Conservation (phyloP, 1,284 basidiomycete genomes). For the Trametes versicolor region DNA sequence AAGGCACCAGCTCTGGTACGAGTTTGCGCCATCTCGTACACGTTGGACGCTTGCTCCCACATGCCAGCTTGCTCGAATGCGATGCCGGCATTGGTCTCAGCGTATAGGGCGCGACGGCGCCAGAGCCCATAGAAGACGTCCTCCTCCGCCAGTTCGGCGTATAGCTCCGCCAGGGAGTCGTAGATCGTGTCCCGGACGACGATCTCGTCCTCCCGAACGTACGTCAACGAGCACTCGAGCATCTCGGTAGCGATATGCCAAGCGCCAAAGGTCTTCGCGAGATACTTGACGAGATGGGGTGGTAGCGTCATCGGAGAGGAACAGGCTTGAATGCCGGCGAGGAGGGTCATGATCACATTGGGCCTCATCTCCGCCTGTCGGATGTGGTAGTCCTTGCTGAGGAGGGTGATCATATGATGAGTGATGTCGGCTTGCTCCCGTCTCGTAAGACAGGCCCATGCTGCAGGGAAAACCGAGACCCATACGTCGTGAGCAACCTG, state of each 20-base stretch:
- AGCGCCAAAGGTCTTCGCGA: constrained; percentile 95
- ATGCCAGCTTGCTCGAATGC: constrained; percentile 98
- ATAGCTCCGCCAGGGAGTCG: constrained; percentile 94
- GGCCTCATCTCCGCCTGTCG: constrained; percentile 92
- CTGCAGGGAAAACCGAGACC: constrained; percentile 91
- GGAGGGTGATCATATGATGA: constrained; percentile 88
- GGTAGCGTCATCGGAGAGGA: constrained; percentile 90
- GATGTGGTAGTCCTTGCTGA: constrained; percentile 94
- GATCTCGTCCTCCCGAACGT: constrained; percentile 84
- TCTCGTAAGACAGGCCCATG: constrained; percentile 88
- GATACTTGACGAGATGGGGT: constrained; percentile 95
- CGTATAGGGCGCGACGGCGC: constrained; percentile 88
- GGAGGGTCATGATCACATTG: constrained; percentile 93
- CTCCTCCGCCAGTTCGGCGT: constrained; percentile 95
- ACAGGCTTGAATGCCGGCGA: constrained; percentile 88
- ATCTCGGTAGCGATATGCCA: constrained; percentile 96
- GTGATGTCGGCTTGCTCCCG: constrained; percentile 92
- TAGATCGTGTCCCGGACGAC: constrained; percentile 86
- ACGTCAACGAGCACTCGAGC: constrained; percentile 81
- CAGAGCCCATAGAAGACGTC: constrained; percentile 99
- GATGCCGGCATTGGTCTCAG: constrained; percentile 93
- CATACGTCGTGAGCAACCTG: constrained; percentile 86
- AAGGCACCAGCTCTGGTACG: constrained; percentile 87
- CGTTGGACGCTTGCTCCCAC: constrained; percentile 92
- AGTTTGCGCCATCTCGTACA: constrained; percentile 93